Conservation (phyloP, 441 rosid genomes). For the Viola pubescens region DNA sequence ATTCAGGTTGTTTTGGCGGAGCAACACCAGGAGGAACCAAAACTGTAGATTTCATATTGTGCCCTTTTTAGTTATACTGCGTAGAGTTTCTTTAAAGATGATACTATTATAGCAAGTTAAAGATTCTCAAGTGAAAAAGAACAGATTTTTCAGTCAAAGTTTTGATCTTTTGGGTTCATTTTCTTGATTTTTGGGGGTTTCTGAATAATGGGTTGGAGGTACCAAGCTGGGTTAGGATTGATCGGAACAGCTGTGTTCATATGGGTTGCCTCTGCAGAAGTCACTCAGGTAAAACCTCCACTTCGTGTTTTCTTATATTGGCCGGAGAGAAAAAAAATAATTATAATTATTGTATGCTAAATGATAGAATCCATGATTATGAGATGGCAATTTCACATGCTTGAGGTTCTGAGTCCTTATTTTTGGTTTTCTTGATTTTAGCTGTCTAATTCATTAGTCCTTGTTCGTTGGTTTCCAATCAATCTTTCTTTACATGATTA, state of each 20-base stretch:
- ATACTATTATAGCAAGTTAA: constrained; percentile 12
- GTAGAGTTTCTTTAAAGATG: too few species aligned
- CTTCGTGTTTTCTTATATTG: neutral
- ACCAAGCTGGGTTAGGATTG: constrained; percentile 45
- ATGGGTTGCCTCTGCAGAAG: constrained; percentile 61
- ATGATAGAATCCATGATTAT: neutral
- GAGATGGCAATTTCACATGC: neutral
- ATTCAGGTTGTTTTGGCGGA: too few species aligned
- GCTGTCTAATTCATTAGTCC: neutral
- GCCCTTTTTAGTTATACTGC: too few species aligned
- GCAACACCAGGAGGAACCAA: too few species aligned
- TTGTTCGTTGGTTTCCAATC: neutral
- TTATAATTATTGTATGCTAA: neutral
- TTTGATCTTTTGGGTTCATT: neutral
- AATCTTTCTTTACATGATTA: neutral
- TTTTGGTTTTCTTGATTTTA: neutral
- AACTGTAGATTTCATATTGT: too few species aligned
- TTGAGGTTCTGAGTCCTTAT: neutral
- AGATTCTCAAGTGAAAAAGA: constrained; percentile 10
- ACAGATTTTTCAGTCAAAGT: neutral
- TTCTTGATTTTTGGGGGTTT: constrained; percentile 2
- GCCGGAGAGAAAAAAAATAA: neutral
- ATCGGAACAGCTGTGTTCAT: constrained; percentile 41
- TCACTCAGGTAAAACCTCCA: constrained; percentile 38
- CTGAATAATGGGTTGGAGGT: constrained; percentile 46